Conservation (phyloP, 192 early-diverging fungal genomes). For the Backusella tuberculispora region DNA sequence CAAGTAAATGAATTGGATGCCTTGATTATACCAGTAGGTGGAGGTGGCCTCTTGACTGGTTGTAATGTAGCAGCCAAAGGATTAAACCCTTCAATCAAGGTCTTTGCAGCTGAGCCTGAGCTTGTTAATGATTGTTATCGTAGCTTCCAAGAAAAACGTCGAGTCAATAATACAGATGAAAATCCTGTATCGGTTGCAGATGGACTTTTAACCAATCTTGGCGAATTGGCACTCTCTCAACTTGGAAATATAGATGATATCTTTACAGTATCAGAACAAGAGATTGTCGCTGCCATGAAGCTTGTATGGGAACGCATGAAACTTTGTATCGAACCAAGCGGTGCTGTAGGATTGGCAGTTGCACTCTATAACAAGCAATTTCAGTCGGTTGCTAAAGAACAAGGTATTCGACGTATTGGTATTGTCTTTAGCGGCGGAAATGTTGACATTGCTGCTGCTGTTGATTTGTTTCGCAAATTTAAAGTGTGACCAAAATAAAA, state of each 20-base stretch:
- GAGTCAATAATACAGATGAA: neutral
- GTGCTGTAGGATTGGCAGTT: slow-evolving; percentile 54
- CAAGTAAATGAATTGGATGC: slow-evolving; percentile 53
- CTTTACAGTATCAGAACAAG: slow-evolving; percentile 55
- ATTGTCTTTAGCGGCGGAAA: slow-evolving; percentile 58
- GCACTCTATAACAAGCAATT: slow-evolving; percentile 50
- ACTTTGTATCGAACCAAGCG: slow-evolving; percentile 56
- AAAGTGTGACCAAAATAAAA: slow-evolving; percentile 2
- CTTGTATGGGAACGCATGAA: slow-evolving; percentile 56
- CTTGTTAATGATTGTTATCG: slow-evolving; percentile 47
- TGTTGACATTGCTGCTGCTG: slow-evolving; percentile 43
- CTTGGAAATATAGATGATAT: slow-evolving; percentile 54
- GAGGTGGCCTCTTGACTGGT: slow-evolving; percentile 56
- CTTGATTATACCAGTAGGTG: slow-evolving; percentile 56
- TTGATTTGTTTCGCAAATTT: slow-evolving; percentile 26
- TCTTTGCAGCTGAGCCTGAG: slow-evolving; percentile 58
- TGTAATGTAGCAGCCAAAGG: slow-evolving; percentile 47
- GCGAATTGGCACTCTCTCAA: slow-evolving; percentile 49
- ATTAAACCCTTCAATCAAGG: slow-evolving; percentile 37
- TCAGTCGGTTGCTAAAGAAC: neutral
- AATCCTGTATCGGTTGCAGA: slow-evolving; percentile 50
- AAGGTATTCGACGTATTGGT: slow-evolving; percentile 48
- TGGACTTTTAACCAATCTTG: slow-evolving; percentile 52
- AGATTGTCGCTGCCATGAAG: slow-evolving; percentile 54
- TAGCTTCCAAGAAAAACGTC: slow-evolving; percentile 31